Percentiles rank a stretch among this genome's conserved stretches.
These are phyloP conservation scores for Eucalyptus albens DNA, from an alignment of 345 rosid species.

Conservation along the genomic window DNA sequence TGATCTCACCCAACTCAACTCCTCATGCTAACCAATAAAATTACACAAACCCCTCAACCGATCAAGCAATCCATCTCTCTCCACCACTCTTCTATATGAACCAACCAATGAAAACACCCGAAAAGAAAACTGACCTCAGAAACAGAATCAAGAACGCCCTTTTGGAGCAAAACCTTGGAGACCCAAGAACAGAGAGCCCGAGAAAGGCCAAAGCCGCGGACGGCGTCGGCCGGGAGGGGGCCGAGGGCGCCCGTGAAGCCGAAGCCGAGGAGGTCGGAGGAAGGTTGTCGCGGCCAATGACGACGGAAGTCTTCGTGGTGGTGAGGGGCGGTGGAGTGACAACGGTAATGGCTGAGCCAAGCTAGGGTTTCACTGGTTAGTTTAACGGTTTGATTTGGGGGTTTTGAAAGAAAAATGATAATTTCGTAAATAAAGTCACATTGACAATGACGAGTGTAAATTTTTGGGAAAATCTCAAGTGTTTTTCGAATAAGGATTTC, in stretches of 20 bases:
- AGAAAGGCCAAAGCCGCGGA: slow-evolving; percentile 47
- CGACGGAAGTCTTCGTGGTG: background rate
- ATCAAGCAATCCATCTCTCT: background rate
- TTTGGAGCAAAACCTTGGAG: slow-evolving; percentile 25
- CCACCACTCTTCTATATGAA: background rate
- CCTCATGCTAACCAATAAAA: background rate
- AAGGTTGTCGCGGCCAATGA: background rate
- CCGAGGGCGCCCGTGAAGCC: background rate
- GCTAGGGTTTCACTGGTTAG: background rate
- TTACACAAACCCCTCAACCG: background rate
- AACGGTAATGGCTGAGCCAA: background rate
- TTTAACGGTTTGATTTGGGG: background rate
- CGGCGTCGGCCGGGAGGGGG: slow-evolving; percentile 19
- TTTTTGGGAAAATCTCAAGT: too few relatives aligned
- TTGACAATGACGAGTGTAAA: background rate
- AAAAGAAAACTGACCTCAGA: slow-evolving; percentile 26
- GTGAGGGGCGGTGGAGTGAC: background rate
- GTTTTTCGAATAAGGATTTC: too few relatives aligned
- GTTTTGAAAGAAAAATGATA: background rate
- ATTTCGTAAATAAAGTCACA: background rate
- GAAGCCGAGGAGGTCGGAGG: background rate
- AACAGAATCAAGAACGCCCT: slow-evolving; percentile 35
- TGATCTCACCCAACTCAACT: background rate
- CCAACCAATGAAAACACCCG: background rate
- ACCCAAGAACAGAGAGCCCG: slow-evolving; percentile 28